These are phyloP conservation scores for Aphanomyces astaci DNA, from an alignment of 352 stramenopile species.

Conservation along the genomic window DNA sequence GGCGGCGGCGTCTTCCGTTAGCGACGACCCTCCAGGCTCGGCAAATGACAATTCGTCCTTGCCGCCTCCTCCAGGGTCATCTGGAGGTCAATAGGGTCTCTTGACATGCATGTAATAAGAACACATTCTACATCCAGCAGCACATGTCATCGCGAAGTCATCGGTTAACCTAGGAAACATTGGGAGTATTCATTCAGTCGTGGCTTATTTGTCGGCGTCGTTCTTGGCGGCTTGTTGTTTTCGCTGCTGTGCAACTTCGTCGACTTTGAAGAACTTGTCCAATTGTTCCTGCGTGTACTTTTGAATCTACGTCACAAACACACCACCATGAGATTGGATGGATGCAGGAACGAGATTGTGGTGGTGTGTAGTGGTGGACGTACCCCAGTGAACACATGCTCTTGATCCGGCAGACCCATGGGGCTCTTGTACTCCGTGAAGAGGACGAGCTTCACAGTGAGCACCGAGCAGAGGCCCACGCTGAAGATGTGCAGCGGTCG, in stretches of 20 bases:
- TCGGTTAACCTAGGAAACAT: no score
- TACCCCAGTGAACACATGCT: constrained; percentile 76
- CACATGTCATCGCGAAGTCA: no score
- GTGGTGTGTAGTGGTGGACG: constrained; percentile 8
- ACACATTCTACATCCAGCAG: no score
- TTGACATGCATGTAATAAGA: background rate
- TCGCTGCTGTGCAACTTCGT: constrained; percentile 42
- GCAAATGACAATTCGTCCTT: background rate
- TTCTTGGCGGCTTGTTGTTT: background rate
- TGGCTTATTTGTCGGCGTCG: background rate
- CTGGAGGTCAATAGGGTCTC: constrained; percentile 1
- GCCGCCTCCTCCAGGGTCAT: background rate
- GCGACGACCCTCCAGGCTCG: constrained; percentile 22
- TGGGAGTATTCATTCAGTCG: background rate
- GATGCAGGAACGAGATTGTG: background rate
- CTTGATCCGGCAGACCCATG: constrained; percentile 40
- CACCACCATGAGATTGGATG: constrained; percentile 2
- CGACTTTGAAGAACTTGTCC: constrained; percentile 82
- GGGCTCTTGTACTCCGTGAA: constrained; percentile 73
- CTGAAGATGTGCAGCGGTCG: constrained; percentile 79
- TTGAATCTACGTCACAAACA: constrained; percentile 38
- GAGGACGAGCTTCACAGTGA: constrained; percentile 76
- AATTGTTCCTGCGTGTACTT: constrained; percentile 71
- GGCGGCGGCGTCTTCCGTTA: constrained; percentile 21
- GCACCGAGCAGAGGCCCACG: constrained; percentile 63